Percentiles rank a stretch among this genome's conserved stretches.
These are phyloP conservation scores for Chimonanthus praecox DNA, from an alignment of 164 flowering plant genomes.

Conservation along the genomic window DNA sequence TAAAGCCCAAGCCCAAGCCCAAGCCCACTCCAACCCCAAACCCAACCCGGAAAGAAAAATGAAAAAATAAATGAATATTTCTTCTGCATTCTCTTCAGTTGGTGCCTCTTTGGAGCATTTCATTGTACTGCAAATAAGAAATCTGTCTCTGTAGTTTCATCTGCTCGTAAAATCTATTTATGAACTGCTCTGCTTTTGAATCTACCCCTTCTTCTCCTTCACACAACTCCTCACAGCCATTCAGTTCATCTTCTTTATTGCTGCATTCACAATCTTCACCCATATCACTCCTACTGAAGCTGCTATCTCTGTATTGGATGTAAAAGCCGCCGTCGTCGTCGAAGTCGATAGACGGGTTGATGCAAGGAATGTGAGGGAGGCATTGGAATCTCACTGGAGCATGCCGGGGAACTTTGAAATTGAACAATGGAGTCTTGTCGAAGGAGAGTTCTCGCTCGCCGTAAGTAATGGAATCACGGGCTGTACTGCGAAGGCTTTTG, in stretches of 20 bases:
- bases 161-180: constrained; percentile 56
- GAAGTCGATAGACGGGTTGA: constrained; percentile 50
- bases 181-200: constrained; percentile 62
- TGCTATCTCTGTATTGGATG: constrained; percentile 7
- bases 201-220: constrained; percentile 50
- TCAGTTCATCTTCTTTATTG: constrained; percentile 5
- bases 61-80: background rate
- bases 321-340: constrained; percentile 12
- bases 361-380: constrained; percentile 58
- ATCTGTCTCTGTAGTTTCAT: constrained; percentile 65
- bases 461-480: constrained; percentile 25
- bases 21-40: background rate
- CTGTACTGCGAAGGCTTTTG: constrained; percentile 27
- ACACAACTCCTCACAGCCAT: background rate
- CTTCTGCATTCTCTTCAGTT: background rate
- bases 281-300: background rate
- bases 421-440: constrained; percentile 66
- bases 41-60: too few species aligned
- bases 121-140: constrained; percentile 40
- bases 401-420: constrained; percentile 50
- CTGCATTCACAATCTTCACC: constrained; percentile 19
- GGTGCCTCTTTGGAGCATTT: constrained; percentile 22
- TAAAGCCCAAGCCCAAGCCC: background rate
- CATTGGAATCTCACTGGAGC: constrained; percentile 46
- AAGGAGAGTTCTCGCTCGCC: constrained; percentile 76